Conservation (phyloP, 345 rosid species). For the Hirschfeldia incana region DNA sequence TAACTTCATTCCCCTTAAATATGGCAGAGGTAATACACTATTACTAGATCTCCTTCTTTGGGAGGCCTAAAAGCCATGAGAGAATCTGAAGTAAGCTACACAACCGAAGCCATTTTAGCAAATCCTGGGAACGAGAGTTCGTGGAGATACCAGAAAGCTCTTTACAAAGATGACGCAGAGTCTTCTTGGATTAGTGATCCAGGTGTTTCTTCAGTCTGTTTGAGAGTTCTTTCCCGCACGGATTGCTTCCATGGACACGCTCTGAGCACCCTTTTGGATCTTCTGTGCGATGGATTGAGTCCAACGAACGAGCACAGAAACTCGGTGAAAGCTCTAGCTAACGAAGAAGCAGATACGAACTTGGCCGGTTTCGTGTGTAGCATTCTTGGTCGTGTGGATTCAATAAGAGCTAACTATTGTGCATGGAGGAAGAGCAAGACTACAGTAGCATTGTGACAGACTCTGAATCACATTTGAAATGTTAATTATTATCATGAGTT, state of each 20-base stretch:
- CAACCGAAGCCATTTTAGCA: constrained; percentile 55
- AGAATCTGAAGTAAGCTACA: constrained; percentile 71
- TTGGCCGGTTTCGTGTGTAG: constrained; percentile 60
- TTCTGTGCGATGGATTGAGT: constrained; percentile 61
- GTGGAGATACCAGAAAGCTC: constrained; percentile 86
- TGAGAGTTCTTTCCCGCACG: constrained; percentile 49
- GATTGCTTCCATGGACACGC: constrained; percentile 60
- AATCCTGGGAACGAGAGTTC: constrained; percentile 83
- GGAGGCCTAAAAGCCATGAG: constrained; percentile 76
- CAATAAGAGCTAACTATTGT: constrained; percentile 79
- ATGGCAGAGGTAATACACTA: constrained; percentile 71
- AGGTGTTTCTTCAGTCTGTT: constrained; percentile 60
- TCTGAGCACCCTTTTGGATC: constrained; percentile 73
- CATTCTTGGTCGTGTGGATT: constrained; percentile 59
- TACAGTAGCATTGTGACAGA: constrained; percentile 7
- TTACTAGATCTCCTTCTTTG: constrained; percentile 62
- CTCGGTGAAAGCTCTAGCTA: constrained; percentile 52
- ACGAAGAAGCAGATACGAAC: constrained; percentile 41
- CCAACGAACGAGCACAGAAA: constrained; percentile 64
- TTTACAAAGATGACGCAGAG: constrained; percentile 56
- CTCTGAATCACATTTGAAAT: background rate
- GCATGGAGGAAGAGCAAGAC: constrained; percentile 71
- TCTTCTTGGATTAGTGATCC: constrained; percentile 59
- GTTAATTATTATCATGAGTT: background rate
- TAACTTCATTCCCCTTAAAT: background rate